phyloP scores from a whole-genome alignment of 2,329 filamentous ascomycete genomes.

The Alternaria sp. region DNA sequence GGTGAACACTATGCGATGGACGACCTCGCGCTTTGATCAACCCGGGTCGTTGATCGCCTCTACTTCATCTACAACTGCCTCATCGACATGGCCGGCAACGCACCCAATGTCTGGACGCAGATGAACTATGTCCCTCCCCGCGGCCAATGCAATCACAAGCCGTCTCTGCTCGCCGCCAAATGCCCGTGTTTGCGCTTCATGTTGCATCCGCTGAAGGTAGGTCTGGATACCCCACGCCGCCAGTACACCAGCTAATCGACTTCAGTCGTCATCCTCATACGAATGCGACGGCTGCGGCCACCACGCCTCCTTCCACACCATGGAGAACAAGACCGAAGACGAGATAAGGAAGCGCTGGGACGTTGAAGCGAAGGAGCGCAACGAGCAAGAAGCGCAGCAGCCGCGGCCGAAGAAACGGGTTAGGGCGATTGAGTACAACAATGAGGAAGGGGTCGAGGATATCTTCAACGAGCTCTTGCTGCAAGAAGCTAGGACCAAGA shows the following conservation, averaged over 20 bases:
- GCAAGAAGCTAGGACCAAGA: constrained; percentile 4
- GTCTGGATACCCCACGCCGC: neutral
- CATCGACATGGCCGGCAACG: constrained; percentile 21
- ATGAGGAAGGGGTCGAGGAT: neutral
- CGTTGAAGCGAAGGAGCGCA: constrained; percentile 42
- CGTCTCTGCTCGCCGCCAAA: constrained; percentile 52
- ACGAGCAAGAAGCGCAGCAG: constrained; percentile 14
- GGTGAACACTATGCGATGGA: constrained; percentile 3
- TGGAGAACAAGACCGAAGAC: constrained; percentile 60
- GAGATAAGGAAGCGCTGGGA: constrained; percentile 56
- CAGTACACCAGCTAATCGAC: neutral
- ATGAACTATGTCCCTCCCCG: constrained; percentile 60
- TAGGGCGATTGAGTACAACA: constrained; percentile 32
- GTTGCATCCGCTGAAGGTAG: constrained; percentile 62
- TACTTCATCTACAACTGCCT: neutral
- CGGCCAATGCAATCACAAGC: constrained; percentile 59
- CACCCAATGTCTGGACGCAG: constrained; percentile 56
- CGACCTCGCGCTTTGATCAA: neutral
- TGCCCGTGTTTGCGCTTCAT: constrained; percentile 64
- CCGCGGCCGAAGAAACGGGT: constrained; percentile 35
- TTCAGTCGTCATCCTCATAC: constrained; percentile 56
- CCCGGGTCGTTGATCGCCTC: neutral
- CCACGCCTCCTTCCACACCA: constrained; percentile 61
- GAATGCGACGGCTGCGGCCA: constrained; percentile 63
- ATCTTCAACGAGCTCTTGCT: constrained; percentile 4